Conservation (phyloP, 164 flowering plant species). For the Umbellularia californica region DNA sequence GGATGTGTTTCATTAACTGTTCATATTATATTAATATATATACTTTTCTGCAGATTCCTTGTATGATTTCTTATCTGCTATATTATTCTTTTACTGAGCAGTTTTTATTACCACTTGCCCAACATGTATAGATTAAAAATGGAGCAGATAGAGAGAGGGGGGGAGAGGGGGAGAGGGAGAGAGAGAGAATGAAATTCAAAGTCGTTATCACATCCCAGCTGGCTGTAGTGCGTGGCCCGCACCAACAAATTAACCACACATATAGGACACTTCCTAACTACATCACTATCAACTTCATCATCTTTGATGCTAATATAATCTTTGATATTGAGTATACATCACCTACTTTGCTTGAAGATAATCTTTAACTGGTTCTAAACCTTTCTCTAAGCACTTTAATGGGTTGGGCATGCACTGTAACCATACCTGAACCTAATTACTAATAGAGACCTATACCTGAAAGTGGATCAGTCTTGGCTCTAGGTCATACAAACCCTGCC, state of each 20-base stretch:
- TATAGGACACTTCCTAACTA: neutral
- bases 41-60: neutral
- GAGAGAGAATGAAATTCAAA: neutral
- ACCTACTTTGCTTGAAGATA: neutral
- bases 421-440: no score
- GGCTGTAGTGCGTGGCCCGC: constrained; percentile 10
- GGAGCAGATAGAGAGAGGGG: neutral
- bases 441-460: no score
- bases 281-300: neutral
- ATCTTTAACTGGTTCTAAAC: neutral
- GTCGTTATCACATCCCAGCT: constrained; percentile 1
- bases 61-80: neutral
- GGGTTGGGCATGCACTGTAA: neutral
- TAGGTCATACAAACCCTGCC: no score
- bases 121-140: neutral
- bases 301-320: neutral
- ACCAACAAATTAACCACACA: constrained; percentile 3
- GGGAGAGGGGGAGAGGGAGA: neutral
- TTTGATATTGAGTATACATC: neutral
- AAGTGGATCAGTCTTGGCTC: no score
- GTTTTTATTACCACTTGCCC: neutral
- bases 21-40: neutral
- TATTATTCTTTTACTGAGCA: neutral
- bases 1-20: neutral
- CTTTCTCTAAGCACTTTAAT: neutral